A percentile compares a stretch with the other conserved stretches of the same genome.
Conservation (phyloP, 1,284 basidiomycete genomes). For the Apiotrichum mycotoxinovorans region DNA sequence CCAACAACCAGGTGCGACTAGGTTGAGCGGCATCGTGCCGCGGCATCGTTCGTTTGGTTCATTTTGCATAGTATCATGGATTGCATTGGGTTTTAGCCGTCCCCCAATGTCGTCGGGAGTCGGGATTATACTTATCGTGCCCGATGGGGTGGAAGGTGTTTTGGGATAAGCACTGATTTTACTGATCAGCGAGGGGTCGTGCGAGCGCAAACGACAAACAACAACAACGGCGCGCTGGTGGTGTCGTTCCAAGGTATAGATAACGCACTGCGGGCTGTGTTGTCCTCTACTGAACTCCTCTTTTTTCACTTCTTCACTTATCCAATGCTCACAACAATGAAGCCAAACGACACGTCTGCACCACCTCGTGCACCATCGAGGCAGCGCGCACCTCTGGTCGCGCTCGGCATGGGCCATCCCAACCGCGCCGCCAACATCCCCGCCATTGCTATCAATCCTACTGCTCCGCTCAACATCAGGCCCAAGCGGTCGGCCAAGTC, state of each 20-base stretch:
- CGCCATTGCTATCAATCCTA: background rate
- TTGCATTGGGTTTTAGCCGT: background rate
- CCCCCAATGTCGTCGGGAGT: no score
- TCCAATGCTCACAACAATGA: background rate
- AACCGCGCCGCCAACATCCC: background rate
- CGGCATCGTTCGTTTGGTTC: background rate
- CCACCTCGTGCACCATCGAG: background rate
- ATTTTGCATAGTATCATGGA: constrained; percentile 4
- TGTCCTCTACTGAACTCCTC: no score
- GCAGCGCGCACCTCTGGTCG: background rate
- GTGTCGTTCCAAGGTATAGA: no score
- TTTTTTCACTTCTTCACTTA: background rate
- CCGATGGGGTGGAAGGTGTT: no score
- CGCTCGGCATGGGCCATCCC: background rate
- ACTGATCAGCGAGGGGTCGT: background rate
- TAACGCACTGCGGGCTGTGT: no score
- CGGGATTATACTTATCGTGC: no score
- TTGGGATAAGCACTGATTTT: background rate
- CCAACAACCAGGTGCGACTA: background rate
- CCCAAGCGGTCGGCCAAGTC: background rate
- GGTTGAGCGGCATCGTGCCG: background rate
- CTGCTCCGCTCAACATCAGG: background rate
- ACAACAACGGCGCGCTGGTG: background rate
- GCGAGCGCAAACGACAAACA: background rate
- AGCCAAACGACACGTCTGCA: background rate